A percentile compares a stretch with the other conserved stretches of the same genome.
Evolutionary conservation across 305 asterid genomes (phyloP).

Genomic region (Solanum hybrid): DNA sequence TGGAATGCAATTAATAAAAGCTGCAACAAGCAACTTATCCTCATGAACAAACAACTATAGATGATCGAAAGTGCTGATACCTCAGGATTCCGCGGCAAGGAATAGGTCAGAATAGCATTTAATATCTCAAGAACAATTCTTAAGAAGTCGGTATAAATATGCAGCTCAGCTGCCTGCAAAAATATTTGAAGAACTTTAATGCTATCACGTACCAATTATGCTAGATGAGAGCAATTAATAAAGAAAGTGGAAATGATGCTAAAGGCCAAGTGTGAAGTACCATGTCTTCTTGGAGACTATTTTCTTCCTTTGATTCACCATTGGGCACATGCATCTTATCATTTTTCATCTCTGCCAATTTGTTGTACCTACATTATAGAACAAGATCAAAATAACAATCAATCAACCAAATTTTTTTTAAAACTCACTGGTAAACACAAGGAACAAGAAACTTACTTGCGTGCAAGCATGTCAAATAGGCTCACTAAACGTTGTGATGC

Average conservation of each 20-base stretch:
- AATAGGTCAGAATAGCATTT: slow-evolving; percentile 74
- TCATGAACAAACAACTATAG: slow-evolving; percentile 6
- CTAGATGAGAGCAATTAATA: neutral
- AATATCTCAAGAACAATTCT: slow-evolving; percentile 89
- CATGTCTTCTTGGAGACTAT: slow-evolving; percentile 61
- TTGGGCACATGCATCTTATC: slow-evolving; percentile 53
- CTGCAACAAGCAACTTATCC: neutral
- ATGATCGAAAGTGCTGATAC: slow-evolving; percentile 23
- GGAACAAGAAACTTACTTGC: slow-evolving; percentile 60
- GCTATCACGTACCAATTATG: neutral
- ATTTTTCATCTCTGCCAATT: slow-evolving; percentile 79
- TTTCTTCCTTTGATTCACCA: slow-evolving; percentile 56
- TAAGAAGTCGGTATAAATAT: slow-evolving; percentile 77
- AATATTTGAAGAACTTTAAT: neutral
- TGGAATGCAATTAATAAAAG: slow-evolving; percentile 11
- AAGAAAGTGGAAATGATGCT: neutral
- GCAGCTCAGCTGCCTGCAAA: slow-evolving; percentile 75
- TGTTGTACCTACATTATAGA: slow-evolving; percentile 58
- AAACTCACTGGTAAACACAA: slow-evolving; percentile 4
- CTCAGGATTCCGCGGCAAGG: slow-evolving; percentile 93
- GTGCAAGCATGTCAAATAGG: slow-evolving; percentile 96
- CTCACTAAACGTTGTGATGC: slow-evolving; percentile 95
- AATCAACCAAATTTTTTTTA: neutral
- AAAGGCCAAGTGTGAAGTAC: slow-evolving; percentile 25
- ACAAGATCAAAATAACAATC: slow-evolving; percentile 9